A percentile compares a stretch with the other conserved stretches of the same genome.
Evolutionary conservation across 441 rosid species (phyloP).

Genomic region (Adansonia rubrostipa): DNA sequence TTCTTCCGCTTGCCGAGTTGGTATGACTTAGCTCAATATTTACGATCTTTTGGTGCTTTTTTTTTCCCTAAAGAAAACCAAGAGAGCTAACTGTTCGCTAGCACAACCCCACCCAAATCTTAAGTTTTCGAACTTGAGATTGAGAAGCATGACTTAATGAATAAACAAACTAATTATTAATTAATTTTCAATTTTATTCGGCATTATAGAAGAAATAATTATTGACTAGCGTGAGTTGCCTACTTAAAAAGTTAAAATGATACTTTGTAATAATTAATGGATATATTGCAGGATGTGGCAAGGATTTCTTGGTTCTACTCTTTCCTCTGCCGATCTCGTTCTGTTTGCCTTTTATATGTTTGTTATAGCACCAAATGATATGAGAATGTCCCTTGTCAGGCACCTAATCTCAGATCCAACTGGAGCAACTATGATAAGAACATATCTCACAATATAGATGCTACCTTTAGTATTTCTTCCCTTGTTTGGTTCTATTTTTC

Average conservation of each 20-base stretch:
- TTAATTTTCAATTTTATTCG: neutral
- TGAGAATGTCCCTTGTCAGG: conserved; percentile 75
- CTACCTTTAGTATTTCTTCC: conserved; percentile 16
- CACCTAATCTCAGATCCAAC: conserved; percentile 92
- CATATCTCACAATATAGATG: conserved; percentile 63
- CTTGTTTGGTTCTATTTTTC: conserved; percentile 33
- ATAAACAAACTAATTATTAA: conserved; percentile 3
- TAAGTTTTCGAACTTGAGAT: conserved; percentile 12
- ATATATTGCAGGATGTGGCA: conserved; percentile 79
- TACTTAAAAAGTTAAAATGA: neutral
- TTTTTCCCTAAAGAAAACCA: neutral
- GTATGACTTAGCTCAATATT: conserved; percentile 42
- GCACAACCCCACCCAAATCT: neutral
- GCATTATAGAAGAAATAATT: neutral
- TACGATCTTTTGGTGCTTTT: neutral
- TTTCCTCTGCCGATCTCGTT: conserved; percentile 78
- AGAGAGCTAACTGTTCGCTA: neutral
- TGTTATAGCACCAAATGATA: conserved; percentile 72
- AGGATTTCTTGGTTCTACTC: conserved; percentile 89
- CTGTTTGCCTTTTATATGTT: conserved; percentile 87
- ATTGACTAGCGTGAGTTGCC: conserved; percentile 14
- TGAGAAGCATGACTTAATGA: neutral
- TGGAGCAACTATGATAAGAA: conserved; percentile 86
- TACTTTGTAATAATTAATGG: conserved; percentile 6
- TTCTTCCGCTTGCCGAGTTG: conserved; percentile 91